Base-by-base conservation (phyloP, 148 eudicot species). In the Rheum nobile region DNA sequence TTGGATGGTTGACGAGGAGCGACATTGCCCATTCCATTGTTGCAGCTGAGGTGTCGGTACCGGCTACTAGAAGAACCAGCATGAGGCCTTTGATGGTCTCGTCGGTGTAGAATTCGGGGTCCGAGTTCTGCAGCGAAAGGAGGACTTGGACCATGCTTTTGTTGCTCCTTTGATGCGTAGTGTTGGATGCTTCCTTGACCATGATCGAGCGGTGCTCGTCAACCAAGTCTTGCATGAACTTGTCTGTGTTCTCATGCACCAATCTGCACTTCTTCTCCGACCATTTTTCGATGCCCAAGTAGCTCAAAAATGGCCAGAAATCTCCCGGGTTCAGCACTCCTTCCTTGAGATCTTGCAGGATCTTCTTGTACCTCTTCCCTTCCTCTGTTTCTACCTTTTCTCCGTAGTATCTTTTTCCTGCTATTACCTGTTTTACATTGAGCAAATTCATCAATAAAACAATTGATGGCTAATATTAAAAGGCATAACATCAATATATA, bases 21-120 rank as follows among this genome's bases (percentile, higher is more conserved):
- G 70, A 65, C 39, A 65, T 13, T 4, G 37, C 70, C 70, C 70
- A 65, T 31, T 65, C 70, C 70, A 65, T 65, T 29, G 70, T 65
- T 29, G 37, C 70, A 0, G 70, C 39, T 29, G 70, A 65, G 26
- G 70, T 65, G n/a, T 65, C 70, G 19, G 70, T 17, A 4, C 70
- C 70, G 16, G 70, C 70, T 12, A 65, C 35, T 31, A 65, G n/a
- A 11, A 65, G 35, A 7, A 65, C 70, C 70, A 65, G 14, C 70
- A 34, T 34, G 9, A 86, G 46, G 76, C 90, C 84, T 75, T 74
- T 84, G 47, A 88, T 86, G 48, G 76, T 79, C 22, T 80, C 83
- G 61, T 88, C 89, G 0, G 79, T 80, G 70, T 80, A 87, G 38
- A 75, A 84, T 8, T 74, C 79, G 9, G 90, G 86, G 2, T 90